Conservation (phyloP, 2,329 filamentous ascomycete genomes). For the Alternaria viburni region DNA sequence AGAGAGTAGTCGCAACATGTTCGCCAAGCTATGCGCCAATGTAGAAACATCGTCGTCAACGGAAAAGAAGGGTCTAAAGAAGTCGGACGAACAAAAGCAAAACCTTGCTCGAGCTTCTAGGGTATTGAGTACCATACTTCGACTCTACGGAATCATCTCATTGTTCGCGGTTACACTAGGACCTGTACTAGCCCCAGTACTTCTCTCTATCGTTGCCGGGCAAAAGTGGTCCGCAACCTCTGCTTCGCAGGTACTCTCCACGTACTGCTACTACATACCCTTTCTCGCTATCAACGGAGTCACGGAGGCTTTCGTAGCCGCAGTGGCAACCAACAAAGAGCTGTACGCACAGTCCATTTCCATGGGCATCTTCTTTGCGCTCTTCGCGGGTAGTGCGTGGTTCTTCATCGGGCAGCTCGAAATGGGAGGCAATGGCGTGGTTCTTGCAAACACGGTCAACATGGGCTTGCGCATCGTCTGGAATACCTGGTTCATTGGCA, state of each 20-base stretch:
- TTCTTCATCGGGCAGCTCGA: conserved; percentile 72
- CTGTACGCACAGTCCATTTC: conserved; percentile 78
- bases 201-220: conserved; percentile 79
- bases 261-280: conserved; percentile 92
- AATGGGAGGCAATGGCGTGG: conserved; percentile 79
- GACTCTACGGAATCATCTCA: conserved; percentile 76
- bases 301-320: conserved; percentile 89
- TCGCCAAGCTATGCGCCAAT: conserved; percentile 75
- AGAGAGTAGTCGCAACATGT: conserved; percentile 88
- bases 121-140: conserved; percentile 70
- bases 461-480: conserved; percentile 86
- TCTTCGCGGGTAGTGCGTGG: conserved; percentile 77
- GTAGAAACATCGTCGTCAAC: conserved; percentile 10
- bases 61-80: conserved; percentile 1
- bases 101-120: conserved; percentile 49
- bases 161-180: conserved; percentile 72
- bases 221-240: conserved; percentile 75
- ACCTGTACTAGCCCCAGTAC: conserved; percentile 74
- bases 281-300: conserved; percentile 91
- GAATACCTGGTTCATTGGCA: conserved; percentile 74
- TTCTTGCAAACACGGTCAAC: conserved; percentile 87
- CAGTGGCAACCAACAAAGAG: conserved; percentile 76
- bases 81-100: conserved; percentile 23
- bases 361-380: conserved; percentile 82
- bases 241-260: conserved; percentile 74